These are phyloP conservation scores for Halophytophthora batemanensis DNA, from an alignment of 352 stramenopile genomes.

Conservation along the genomic window DNA sequence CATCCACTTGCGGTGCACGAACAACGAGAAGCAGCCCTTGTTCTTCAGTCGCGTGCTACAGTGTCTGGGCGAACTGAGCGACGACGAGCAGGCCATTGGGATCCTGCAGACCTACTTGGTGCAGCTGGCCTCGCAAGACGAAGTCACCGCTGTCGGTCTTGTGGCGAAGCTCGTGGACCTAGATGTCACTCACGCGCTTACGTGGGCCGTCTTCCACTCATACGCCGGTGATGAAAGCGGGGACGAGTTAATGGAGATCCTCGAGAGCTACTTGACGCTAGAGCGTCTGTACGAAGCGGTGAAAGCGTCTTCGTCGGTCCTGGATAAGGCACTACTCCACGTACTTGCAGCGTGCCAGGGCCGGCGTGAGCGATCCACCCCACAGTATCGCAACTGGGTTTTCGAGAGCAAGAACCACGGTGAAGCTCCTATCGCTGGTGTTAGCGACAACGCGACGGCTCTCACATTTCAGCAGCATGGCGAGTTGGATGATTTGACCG, in stretches of 20 bases:
- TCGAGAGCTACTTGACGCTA: conserved; percentile 46
- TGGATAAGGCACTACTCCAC: conserved; percentile 25
- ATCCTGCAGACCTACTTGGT: conserved; percentile 42
- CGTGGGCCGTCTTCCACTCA: conserved; percentile 69
- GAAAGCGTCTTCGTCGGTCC: conserved; percentile 14
- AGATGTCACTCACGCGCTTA: conserved; percentile 69
- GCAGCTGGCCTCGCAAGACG: conserved; percentile 21
- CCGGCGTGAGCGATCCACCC: conserved; percentile 8
- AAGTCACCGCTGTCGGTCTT: conserved; percentile 26
- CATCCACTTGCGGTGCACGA: conserved; percentile 37
- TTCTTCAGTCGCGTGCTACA: conserved; percentile 56
- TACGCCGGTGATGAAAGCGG: conserved; percentile 19
- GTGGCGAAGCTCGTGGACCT: conserved; percentile 58
- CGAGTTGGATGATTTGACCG: conserved; percentile 24
- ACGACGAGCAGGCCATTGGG: conserved; percentile 38
- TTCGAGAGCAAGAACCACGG: conserved; percentile 38
- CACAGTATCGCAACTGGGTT: conserved; percentile 30
- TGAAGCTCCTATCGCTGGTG: background rate
- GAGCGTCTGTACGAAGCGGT: conserved; percentile 47
- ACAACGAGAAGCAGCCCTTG: conserved; percentile 14
- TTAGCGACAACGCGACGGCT: conserved; percentile 7
- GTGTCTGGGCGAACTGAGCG: conserved; percentile 53
- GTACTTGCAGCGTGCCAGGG: conserved; percentile 8
- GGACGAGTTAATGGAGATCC: conserved; percentile 27
- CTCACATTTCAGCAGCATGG: conserved; percentile 28